These are phyloP conservation scores for Trichosporon ovoides DNA, from an alignment of 1,284 basidiomycete genomes.

Conservation along the genomic window DNA sequence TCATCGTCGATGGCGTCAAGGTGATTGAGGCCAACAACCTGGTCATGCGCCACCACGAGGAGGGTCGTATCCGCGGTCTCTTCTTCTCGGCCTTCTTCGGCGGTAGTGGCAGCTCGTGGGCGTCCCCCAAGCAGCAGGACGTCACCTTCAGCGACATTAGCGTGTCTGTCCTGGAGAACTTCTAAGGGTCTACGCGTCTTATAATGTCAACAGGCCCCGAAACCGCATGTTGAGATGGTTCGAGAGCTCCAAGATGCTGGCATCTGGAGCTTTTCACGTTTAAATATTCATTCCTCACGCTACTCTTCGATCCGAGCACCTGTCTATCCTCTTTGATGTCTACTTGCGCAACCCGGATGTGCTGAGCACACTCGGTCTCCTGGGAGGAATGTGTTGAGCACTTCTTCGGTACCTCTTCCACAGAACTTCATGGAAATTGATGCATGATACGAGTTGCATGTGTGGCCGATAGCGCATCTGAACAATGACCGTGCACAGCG, in stretches of 20 bases:
- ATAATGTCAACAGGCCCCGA: background rate
- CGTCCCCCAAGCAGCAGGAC: conserved; percentile 9
- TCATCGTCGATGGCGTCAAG: conserved; percentile 8
- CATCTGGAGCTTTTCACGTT: background rate
- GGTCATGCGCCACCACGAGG: conserved; percentile 10
- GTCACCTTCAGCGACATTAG: conserved; percentile 3
- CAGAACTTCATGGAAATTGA: background rate
- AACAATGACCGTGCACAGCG: too few relatives aligned
- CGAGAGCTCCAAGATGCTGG: background rate
- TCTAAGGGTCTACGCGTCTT: background rate
- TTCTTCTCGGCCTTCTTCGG: conserved; percentile 12
- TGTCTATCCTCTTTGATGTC: background rate
- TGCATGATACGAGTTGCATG: background rate
- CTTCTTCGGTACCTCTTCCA: background rate
- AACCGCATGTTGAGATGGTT: background rate
- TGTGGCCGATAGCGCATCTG: too few relatives aligned
- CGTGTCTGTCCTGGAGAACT: conserved; percentile 7
- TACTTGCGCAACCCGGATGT: background rate
- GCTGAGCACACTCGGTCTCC: background rate
- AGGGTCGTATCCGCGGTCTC: conserved; percentile 9
- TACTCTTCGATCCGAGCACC: background rate
- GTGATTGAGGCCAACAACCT: conserved; percentile 8
- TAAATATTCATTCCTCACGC: background rate
- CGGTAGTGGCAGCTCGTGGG: conserved; percentile 2
- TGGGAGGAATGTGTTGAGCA: background rate